Percentiles rank a stretch among this genome's conserved stretches.
These are phyloP conservation scores for Lolium multiflorum DNA, from an alignment of 176 grass and related monocot species.

Conservation along the genomic window DNA sequence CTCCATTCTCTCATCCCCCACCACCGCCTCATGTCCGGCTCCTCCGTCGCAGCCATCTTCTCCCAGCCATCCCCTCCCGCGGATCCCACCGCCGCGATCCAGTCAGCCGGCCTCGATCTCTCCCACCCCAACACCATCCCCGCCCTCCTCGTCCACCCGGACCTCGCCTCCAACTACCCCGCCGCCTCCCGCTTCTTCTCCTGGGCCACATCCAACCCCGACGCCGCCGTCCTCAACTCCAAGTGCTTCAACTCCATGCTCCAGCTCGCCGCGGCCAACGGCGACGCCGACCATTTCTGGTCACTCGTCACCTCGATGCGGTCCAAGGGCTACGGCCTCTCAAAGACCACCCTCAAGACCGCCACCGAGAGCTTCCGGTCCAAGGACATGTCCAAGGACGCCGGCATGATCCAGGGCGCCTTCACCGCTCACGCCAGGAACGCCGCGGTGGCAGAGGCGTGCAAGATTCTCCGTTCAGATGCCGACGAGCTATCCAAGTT, in stretches of 20 bases:
- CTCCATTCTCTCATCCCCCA: constrained; percentile 8
- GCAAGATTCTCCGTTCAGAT: constrained; percentile 53
- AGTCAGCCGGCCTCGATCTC: constrained; percentile 53
- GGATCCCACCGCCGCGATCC: constrained; percentile 49
- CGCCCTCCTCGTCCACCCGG: constrained; percentile 50
- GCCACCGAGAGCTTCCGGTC: constrained; percentile 63
- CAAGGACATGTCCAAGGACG: constrained; percentile 57
- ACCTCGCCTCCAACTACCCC: constrained; percentile 51
- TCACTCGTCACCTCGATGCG: constrained; percentile 61
- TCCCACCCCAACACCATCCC: constrained; percentile 56
- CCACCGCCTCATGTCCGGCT: constrained; percentile 31
- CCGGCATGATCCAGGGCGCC: constrained; percentile 52
- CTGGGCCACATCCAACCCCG: constrained; percentile 49
- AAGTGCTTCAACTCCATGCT: constrained; percentile 76
- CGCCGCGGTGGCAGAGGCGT: constrained; percentile 42
- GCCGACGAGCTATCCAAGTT: constrained; percentile 30
- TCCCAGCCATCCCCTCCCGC: constrained; percentile 36
- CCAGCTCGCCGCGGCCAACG: constrained; percentile 57
- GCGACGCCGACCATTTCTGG: constrained; percentile 63
- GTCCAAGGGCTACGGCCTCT: constrained; percentile 68
- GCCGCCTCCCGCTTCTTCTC: constrained; percentile 62
- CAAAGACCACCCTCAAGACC: constrained; percentile 56
- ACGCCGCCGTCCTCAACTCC: constrained; percentile 46
- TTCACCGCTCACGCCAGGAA: constrained; percentile 52
- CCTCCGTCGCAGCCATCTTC: constrained; percentile 54